Percentiles rank a stretch among this genome's conserved stretches.
Conservation (phyloP, 495 filamentous ascomycete genomes). For the Elasticomyces elasticus region DNA sequence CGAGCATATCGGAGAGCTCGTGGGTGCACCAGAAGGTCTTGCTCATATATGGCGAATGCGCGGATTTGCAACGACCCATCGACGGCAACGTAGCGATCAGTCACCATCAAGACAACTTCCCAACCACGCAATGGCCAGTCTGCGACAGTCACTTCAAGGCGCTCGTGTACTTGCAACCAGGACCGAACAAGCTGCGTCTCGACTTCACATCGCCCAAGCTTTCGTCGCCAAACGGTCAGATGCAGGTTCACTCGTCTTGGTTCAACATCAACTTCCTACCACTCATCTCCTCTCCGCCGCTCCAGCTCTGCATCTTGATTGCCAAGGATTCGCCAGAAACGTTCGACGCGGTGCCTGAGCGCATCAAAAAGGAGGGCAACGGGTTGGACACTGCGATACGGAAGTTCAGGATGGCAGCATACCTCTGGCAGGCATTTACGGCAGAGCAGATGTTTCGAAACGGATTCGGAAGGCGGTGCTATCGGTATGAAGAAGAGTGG, state of each 20-base stretch:
- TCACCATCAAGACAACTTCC: slow-evolving; percentile 76
- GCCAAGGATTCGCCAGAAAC: slow-evolving; percentile 81
- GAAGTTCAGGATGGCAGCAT: slow-evolving; percentile 85
- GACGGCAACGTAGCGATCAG: slow-evolving; percentile 72
- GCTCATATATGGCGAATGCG: slow-evolving; percentile 67
- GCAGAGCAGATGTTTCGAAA: slow-evolving; percentile 90
- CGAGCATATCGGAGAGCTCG: slow-evolving; percentile 66
- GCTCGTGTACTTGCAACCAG: slow-evolving; percentile 74
- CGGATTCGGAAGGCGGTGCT: slow-evolving; percentile 69
- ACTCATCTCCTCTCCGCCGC: slow-evolving; percentile 59
- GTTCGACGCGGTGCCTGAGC: slow-evolving; percentile 71
- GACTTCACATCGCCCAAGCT: slow-evolving; percentile 79
- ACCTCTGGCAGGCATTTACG: slow-evolving; percentile 93
- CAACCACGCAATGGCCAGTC: slow-evolving; percentile 73
- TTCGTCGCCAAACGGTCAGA: slow-evolving; percentile 55
- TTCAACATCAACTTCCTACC: slow-evolving; percentile 77
- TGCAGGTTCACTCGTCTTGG: slow-evolving; percentile 65
- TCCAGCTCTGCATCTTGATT: slow-evolving; percentile 75
- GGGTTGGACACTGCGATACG: slow-evolving; percentile 64
- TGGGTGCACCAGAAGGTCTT: slow-evolving; percentile 92
- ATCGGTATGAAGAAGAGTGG: slow-evolving; percentile 90
- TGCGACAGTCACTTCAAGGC: slow-evolving; percentile 81
- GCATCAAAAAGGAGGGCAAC: slow-evolving; percentile 68
- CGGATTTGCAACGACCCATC: slow-evolving; percentile 57
- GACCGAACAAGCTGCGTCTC: slow-evolving; percentile 73